Conservation (phyloP, 352 stramenopile genomes). For the Aphanomyces invadans region DNA sequence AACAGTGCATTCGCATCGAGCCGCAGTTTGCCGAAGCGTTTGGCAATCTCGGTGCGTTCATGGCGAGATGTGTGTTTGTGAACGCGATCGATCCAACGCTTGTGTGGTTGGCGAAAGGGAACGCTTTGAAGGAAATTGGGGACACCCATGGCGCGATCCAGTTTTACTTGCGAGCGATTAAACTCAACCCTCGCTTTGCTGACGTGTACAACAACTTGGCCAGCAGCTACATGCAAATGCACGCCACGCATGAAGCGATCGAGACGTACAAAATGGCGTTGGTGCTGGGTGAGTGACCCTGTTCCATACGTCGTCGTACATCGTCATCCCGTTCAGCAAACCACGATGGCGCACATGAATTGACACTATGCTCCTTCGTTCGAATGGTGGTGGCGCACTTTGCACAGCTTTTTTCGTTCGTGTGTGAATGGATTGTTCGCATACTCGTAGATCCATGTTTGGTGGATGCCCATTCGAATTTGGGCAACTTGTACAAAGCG, state of each 20-base stretch:
- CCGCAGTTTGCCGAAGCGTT: slow-evolving; percentile 90
- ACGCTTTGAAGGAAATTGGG: slow-evolving; percentile 91
- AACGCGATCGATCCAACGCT: not conserved
- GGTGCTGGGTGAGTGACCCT: slow-evolving; percentile 73
- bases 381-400: slow-evolving; percentile 36
- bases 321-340: too few relatives aligned
- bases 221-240: slow-evolving; percentile 88
- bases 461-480: slow-evolving; percentile 90
- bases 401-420: too few relatives aligned
- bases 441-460: slow-evolving; percentile 74
- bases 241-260: slow-evolving; percentile 80
- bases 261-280: slow-evolving; percentile 93
- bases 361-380: slow-evolving; percentile 88
- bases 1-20: slow-evolving; percentile 89
- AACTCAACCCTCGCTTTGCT: slow-evolving; percentile 84
- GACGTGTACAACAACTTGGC: slow-evolving; percentile 92
- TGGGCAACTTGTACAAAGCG: slow-evolving; percentile 91
- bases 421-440: too few relatives aligned
- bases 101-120: slow-evolving; percentile 32
- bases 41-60: slow-evolving; percentile 64
- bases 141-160: slow-evolving; percentile 84
- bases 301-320: too few relatives aligned
- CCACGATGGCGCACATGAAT: too few relatives aligned
- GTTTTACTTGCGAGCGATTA: slow-evolving; percentile 92
- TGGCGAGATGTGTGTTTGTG: too few relatives aligned